Evolutionary conservation across 352 stramenopile species (phyloP), one percentile per base, ranked within the genome.

Genomic region (Pythium brachiatum): DNA sequence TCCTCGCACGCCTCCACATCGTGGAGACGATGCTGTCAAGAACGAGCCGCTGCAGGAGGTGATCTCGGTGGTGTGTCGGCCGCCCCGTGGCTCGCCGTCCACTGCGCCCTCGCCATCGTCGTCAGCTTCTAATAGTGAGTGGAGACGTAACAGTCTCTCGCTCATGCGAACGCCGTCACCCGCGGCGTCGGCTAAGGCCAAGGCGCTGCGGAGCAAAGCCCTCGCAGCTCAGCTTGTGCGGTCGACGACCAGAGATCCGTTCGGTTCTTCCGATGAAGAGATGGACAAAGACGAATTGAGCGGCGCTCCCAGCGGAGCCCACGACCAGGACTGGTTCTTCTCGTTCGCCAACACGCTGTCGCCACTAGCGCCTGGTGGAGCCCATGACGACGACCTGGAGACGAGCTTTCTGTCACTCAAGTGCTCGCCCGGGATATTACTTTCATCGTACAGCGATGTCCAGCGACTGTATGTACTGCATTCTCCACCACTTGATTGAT

Each of bases 291-390:
- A 65, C 39, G 65, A 68, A 15, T 32, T 53, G 31, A 73, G 78
- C 7, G 81, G 77, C 32, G 70, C 59, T 2, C 47, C 62, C 21
- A 64, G 68, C 6, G 74, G 61, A 43, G 71, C 62, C 16, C 72
- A 73, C 52, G 82, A 94, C 39, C 78, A 88, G 34, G 85, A 90
- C 62, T 87, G 79, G 34, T 89, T 93, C 58, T 92, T 92, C 57
- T 90, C 83, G 23, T 92, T 93, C 56, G 81, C 74, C 0, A 88
- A 89, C 51, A 81, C 81, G 26, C 73, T 95, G 0, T 91, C 86
- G 6, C 82, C 83, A n/a, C 68, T 92, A 15, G 66, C 56, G 2
- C 48, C 54, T 0, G 69, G 68, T 18, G 68, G 81, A 34, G 59
- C 66, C 0, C 48, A 53, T 9, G 64, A 67, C 0, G 83, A 91